A percentile compares a stretch with the other conserved stretches of the same genome.
Conservation (phyloP, 176 grass and related monocot species). For the Tillandsia leiboldiana region DNA sequence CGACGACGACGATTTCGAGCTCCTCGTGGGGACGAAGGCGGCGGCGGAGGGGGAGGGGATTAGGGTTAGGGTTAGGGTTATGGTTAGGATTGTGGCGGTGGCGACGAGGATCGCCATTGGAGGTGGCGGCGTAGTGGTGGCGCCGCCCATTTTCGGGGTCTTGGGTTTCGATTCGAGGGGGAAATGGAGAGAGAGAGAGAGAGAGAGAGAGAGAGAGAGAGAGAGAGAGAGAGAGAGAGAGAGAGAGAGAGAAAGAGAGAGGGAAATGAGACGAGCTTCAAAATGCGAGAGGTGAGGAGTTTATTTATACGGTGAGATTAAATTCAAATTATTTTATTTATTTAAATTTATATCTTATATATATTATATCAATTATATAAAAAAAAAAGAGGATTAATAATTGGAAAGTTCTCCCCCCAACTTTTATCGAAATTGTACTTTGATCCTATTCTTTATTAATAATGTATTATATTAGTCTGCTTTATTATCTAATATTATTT, state of each 20-base stretch:
- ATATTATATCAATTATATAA: too few species aligned
- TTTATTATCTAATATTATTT: too few species aligned
- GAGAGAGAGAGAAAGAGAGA: background rate
- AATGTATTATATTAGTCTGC: too few species aligned
- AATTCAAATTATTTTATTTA: too few species aligned
- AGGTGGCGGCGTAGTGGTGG: background rate
- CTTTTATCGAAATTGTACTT: too few species aligned
- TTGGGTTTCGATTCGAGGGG: background rate
- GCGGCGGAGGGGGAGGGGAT: background rate
- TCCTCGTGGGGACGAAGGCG: background rate
- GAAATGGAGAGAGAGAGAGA: slow-evolving; percentile 4
- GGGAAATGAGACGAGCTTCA: background rate
- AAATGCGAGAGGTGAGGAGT: background rate
- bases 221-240: background rate
- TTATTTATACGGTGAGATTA: slow-evolving; percentile 38
- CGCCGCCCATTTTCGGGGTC: background rate
- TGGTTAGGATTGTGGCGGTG: background rate
- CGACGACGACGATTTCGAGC: slow-evolving; percentile 11
- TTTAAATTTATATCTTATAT: too few species aligned
- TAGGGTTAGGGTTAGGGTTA: background rate
- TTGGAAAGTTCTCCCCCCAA: background rate
- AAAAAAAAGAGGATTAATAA: background rate
- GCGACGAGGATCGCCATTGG: slow-evolving; percentile 7
- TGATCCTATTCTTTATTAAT: too few species aligned
- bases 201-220: background rate